phyloP scores from a whole-genome alignment of 768 basidiomycete species.

The Leucogyrophana mollusca region DNA sequence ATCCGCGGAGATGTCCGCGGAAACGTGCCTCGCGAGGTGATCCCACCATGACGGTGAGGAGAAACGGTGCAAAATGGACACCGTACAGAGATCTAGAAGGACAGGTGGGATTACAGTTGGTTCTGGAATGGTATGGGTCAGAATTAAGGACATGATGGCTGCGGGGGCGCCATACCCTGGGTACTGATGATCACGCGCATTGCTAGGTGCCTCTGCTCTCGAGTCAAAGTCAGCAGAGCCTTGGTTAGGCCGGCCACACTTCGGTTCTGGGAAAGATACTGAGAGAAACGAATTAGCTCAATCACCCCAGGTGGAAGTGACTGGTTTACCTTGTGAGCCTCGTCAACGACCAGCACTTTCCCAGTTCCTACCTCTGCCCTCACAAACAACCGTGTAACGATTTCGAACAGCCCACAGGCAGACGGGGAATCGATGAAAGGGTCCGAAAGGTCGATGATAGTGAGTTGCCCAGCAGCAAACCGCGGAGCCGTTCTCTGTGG shows the following conservation, averaged over 20 bases:
- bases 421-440: slow-evolving; percentile 59
- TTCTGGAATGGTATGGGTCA: slow-evolving; percentile 33
- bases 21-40: slow-evolving; percentile 58
- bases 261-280: slow-evolving; percentile 44
- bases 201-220: slow-evolving; percentile 62
- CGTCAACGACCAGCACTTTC: slow-evolving; percentile 62
- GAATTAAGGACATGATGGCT: neutral
- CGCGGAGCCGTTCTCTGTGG: slow-evolving; percentile 2
- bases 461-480: slow-evolving; percentile 53
- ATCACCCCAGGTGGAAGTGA: slow-evolving; percentile 3
- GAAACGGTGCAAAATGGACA: slow-evolving; percentile 60
- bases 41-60: slow-evolving; percentile 67
- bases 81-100: slow-evolving; percentile 55
- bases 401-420: slow-evolving; percentile 62
- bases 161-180: slow-evolving; percentile 41
- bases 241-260: slow-evolving; percentile 48
- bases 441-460: slow-evolving; percentile 62
- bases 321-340: slow-evolving; percentile 56
- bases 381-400: slow-evolving; percentile 55
- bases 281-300: neutral
- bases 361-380: slow-evolving; percentile 51
- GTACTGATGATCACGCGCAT: slow-evolving; percentile 68
- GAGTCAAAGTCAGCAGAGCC: slow-evolving; percentile 48
- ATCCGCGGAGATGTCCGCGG: slow-evolving; percentile 46
- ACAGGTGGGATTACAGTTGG: slow-evolving; percentile 62